Conservation (phyloP, 371 early-diverging fungal species). For the Saksenaea oblongispora region DNA sequence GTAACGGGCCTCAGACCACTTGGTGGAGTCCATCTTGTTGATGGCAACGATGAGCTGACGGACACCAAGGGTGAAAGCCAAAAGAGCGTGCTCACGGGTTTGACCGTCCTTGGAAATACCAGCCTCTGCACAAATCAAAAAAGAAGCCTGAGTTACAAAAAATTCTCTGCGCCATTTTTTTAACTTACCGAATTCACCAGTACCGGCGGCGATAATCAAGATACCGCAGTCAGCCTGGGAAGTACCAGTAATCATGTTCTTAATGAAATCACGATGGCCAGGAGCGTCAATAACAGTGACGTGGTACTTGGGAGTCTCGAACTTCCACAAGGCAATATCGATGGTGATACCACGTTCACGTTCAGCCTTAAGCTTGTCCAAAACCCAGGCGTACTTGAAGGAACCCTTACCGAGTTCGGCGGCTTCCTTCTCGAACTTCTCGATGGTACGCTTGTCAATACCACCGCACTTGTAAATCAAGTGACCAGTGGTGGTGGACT, state of each 20-base stretch:
- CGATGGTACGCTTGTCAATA: conserved; percentile 99
- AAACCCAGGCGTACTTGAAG: conserved; percentile 97
- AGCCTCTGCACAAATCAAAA: conserved; percentile 44
- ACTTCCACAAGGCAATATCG: conserved; percentile 97
- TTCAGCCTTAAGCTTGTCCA: conserved; percentile 97
- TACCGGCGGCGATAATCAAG: conserved; percentile 93
- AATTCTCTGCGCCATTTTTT: neutral
- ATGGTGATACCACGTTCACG: conserved; percentile 99
- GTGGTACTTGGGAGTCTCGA: conserved; percentile 96
- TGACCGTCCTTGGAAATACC: conserved; percentile 99
- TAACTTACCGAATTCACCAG: conserved; percentile 88
- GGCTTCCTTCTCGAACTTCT: conserved; percentile 99
- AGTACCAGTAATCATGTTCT: conserved; percentile 99
- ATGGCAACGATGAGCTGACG: conserved; percentile 96
- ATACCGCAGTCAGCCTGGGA: conserved; percentile 94
- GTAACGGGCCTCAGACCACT: conserved; percentile 94
- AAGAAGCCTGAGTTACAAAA: neutral
- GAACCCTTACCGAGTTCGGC: conserved; percentile 98
- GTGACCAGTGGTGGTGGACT: conserved; percentile 79
- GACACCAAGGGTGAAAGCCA: conserved; percentile 97
- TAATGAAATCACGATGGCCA: conserved; percentile 99
- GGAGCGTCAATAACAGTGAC: conserved; percentile 99
- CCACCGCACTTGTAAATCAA: conserved; percentile 99
- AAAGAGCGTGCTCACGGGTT: conserved; percentile 99
- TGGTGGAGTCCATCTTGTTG: conserved; percentile 99